A percentile compares a stretch with the other conserved stretches of the same genome.
phyloP scores from a whole-genome alignment of 1,284 basidiomycete species.

The Malassezia restricta region DNA sequence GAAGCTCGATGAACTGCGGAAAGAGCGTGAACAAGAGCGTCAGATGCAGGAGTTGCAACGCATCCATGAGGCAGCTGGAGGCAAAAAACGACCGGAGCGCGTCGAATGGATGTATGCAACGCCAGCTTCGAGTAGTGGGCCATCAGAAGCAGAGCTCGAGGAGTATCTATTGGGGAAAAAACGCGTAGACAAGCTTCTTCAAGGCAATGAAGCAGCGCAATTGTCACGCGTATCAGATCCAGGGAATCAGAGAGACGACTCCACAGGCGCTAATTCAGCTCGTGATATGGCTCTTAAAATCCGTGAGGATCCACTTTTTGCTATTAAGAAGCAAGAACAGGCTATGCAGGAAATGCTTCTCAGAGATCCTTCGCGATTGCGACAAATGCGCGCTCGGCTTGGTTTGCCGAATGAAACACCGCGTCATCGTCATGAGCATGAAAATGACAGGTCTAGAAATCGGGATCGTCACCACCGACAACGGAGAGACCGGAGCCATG shows the following conservation, averaged over 20 bases:
- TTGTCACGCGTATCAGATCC: slow-evolving; percentile 12
- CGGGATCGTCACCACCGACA: not conserved
- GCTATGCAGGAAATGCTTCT: slow-evolving; percentile 77
- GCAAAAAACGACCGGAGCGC: slow-evolving; percentile 81
- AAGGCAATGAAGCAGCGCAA: slow-evolving; percentile 64
- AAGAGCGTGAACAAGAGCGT: slow-evolving; percentile 92
- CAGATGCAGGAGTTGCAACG: slow-evolving; percentile 91
- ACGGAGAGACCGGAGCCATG: slow-evolving; percentile 3
- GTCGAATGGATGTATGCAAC: slow-evolving; percentile 99
- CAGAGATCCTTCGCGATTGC: slow-evolving; percentile 77
- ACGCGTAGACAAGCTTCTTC: slow-evolving; percentile 86
- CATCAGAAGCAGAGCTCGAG: slow-evolving; percentile 72
- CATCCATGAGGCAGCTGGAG: slow-evolving; percentile 65
- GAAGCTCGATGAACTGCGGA: slow-evolving; percentile 85
- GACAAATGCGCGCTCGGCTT: slow-evolving; percentile 56
- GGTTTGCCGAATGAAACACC: slow-evolving; percentile 51
- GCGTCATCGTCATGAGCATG: not conserved
- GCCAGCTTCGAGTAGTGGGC: slow-evolving; percentile 67
- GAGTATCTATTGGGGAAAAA: slow-evolving; percentile 97
- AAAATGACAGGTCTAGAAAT: not conserved
- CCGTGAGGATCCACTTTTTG: slow-evolving; percentile 84
- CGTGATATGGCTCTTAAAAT: slow-evolving; percentile 85
- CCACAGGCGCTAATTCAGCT: slow-evolving; percentile 53
- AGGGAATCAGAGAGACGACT: slow-evolving; percentile 22
- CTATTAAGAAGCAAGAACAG: slow-evolving; percentile 95